These are phyloP conservation scores for Theileria equi DNA, from an alignment of 169 alveolate species.

Conservation along the genomic window DNA sequence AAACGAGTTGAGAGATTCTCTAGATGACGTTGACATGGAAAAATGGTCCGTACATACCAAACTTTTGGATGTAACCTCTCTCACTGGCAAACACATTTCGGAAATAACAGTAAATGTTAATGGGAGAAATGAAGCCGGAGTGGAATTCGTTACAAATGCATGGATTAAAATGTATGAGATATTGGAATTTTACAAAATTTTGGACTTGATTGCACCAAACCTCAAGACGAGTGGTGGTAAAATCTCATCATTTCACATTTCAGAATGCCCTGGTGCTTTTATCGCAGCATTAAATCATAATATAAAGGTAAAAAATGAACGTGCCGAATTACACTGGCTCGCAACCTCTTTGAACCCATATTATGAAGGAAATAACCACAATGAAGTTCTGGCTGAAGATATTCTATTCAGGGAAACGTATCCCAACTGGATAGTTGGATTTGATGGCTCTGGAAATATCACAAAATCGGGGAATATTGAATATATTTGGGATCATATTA, in stretches of 20 bases:
- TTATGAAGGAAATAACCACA: constrained; percentile 70
- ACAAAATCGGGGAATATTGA: constrained; percentile 63
- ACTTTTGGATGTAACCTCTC: constrained; percentile 56
- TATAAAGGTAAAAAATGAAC: constrained; percentile 52
- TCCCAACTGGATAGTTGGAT: constrained; percentile 70
- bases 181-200: constrained; percentile 63
- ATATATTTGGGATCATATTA: constrained; percentile 68
- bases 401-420: constrained; percentile 71
- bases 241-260: constrained; percentile 63
- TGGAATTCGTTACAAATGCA: constrained; percentile 72
- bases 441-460: constrained; percentile 73
- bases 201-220: constrained; percentile 60
- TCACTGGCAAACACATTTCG: constrained; percentile 47
- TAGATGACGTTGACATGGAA: constrained; percentile 64
- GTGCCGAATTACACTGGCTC: constrained; percentile 63
- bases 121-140: constrained; percentile 63
- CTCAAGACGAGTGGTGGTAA: constrained; percentile 57
- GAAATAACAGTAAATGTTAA: constrained; percentile 39
- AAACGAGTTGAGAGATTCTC: constrained; percentile 64
- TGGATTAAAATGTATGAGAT: constrained; percentile 75
- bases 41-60: constrained; percentile 68
- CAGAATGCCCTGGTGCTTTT: constrained; percentile 79
- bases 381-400: constrained; percentile 68
- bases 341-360: constrained; percentile 78
- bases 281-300: constrained; percentile 74